phyloP scores from a whole-genome alignment of 2,329 filamentous ascomycete species.

The Beauveria sp. region DNA sequence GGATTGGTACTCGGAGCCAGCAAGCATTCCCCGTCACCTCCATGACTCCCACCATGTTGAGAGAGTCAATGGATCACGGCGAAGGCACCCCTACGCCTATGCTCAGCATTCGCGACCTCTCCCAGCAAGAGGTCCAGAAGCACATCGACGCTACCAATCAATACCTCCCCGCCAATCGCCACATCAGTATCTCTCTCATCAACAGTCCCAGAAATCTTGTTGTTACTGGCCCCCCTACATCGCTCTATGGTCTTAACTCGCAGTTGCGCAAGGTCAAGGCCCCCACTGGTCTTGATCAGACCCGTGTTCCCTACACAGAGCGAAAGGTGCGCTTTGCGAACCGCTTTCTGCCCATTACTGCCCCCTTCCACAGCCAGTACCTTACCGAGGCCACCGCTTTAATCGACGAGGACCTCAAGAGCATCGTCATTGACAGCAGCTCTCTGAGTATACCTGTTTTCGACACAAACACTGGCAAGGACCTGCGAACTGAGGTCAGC shows the following conservation, averaged over 20 bases:
- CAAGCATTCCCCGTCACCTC: conserved; percentile 96
- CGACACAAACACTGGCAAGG: conserved; percentile 81
- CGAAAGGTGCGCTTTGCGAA: conserved; percentile 95
- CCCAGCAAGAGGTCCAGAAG: conserved; percentile 81
- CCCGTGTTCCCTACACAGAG: conserved; percentile 85
- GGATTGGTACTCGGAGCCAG: conserved; percentile 95
- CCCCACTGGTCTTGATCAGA: conserved; percentile 94
- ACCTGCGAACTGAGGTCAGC: conserved; percentile 62
- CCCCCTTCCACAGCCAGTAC: conserved; percentile 97
- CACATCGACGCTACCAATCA: conserved; percentile 97
- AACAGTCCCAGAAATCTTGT: conserved; percentile 98
- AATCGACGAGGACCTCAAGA: conserved; percentile 80
- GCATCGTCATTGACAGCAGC: conserved; percentile 66
- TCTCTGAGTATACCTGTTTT: conserved; percentile 78
- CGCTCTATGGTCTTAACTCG: conserved; percentile 90
- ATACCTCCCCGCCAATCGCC: conserved; percentile 84
- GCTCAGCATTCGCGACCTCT: conserved; percentile 92
- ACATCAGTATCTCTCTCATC: conserved; percentile 90
- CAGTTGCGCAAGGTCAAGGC: conserved; percentile 96
- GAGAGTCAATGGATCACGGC: conserved; percentile 88
- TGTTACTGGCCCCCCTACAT: conserved; percentile 91
- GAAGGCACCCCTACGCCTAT: conserved; percentile 96
- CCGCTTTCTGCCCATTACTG: conserved; percentile 93
- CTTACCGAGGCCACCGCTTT: conserved; percentile 72
- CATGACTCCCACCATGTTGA: conserved; percentile 79